Conservation (phyloP, 164 flowering plant species). For the Umbilicus rupestris region DNA sequence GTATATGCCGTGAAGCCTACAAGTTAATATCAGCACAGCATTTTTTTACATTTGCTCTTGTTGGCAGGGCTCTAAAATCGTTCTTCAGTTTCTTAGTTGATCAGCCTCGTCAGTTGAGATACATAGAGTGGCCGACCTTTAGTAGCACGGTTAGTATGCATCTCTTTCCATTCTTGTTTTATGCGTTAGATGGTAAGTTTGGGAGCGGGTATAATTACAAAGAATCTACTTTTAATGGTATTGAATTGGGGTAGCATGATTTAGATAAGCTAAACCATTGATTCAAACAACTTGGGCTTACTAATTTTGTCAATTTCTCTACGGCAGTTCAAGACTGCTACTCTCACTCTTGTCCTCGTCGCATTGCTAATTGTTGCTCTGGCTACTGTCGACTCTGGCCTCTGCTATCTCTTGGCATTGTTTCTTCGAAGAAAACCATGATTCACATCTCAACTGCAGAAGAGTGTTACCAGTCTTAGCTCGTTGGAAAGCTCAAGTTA, state of each 20-base stretch:
- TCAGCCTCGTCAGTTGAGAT: conserved; percentile 83
- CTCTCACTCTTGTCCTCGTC: conserved; percentile 68
- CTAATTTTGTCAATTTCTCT: neutral
- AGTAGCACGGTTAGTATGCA: conserved; percentile 59
- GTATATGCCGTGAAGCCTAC: no score
- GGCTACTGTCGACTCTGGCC: conserved; percentile 57
- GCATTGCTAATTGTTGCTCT: conserved; percentile 68
- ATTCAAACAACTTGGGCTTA: neutral
- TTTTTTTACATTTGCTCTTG: neutral
- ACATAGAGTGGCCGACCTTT: conserved; percentile 87
- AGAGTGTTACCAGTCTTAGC: no score
- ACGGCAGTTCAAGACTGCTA: conserved; percentile 82
- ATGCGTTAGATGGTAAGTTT: neutral
- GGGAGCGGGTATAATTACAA: neutral
- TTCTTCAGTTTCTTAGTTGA: conserved; percentile 48
- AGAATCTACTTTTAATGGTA: neutral
- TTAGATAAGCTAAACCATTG: no score
- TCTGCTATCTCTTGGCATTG: conserved; percentile 49
- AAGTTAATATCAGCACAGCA: no score
- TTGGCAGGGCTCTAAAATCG: conserved; percentile 42
- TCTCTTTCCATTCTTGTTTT: neutral
- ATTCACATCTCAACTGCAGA: no score
- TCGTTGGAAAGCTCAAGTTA: no score
- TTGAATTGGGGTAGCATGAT: no score
- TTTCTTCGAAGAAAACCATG: conserved; percentile 46